Conservation (phyloP, 2,329 filamentous ascomycete genomes). For the Aureobasidium subglaciale region DNA sequence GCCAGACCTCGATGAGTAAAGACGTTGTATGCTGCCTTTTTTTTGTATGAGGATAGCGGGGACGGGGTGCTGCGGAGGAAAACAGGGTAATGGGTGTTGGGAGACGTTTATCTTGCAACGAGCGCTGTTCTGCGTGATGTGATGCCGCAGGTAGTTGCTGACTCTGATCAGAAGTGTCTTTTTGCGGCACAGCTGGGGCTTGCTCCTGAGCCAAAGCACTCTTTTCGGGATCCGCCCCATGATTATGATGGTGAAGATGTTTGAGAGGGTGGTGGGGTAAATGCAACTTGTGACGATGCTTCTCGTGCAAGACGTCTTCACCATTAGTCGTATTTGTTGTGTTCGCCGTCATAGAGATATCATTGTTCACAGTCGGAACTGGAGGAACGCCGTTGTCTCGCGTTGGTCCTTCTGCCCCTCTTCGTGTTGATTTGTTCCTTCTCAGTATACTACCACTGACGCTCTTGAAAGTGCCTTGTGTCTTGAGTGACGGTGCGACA, state of each 20-base stretch:
- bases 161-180: slow-evolving; percentile 21
- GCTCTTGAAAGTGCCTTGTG: slow-evolving; percentile 36
- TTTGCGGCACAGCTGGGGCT: neutral
- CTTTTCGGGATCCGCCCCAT: slow-evolving; percentile 9
- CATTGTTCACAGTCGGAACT: slow-evolving; percentile 20
- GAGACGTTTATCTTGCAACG: slow-evolving; percentile 37
- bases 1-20: slow-evolving; percentile 72
- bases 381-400: slow-evolving; percentile 18
- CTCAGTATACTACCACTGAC: slow-evolving; percentile 73
- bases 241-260: slow-evolving; percentile 19
- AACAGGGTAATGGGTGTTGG: slow-evolving; percentile 33
- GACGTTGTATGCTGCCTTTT: slow-evolving; percentile 50
- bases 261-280: slow-evolving; percentile 33
- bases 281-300: slow-evolving; percentile 32
- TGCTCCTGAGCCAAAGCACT: neutral
- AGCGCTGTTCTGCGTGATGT: slow-evolving; percentile 37
- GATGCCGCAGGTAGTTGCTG: slow-evolving; percentile 32
- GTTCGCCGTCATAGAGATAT: slow-evolving; percentile 52
- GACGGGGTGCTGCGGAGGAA: slow-evolving; percentile 33
- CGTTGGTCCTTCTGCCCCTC: slow-evolving; percentile 34
- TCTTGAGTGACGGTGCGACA: slow-evolving; percentile 21
- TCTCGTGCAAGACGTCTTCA: slow-evolving; percentile 31
- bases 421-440: slow-evolving; percentile 44
- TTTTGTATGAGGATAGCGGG: slow-evolving; percentile 44
- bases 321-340: slow-evolving; percentile 72